phyloP scores from a whole-genome alignment of 1,284 basidiomycete species.

The Stereum hirsutum region DNA sequence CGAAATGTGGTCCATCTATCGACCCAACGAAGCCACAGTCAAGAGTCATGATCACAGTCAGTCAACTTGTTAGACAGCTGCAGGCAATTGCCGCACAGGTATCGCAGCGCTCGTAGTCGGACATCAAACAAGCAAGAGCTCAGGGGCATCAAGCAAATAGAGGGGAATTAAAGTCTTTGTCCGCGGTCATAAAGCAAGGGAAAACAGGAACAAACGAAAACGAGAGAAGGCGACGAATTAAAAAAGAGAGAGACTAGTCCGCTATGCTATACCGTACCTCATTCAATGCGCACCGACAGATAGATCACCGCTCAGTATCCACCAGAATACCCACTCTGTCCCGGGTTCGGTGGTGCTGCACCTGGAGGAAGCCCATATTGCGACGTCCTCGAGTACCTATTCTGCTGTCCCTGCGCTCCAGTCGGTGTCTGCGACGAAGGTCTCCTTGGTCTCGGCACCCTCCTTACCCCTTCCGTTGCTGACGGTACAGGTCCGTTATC shows the following conservation, averaged over 20 bases:
- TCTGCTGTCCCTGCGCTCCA: constrained; percentile 34
- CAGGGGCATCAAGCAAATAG: too few relatives aligned
- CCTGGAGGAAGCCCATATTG: constrained; percentile 51
- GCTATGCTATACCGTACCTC: not conserved
- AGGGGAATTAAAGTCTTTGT: too few relatives aligned
- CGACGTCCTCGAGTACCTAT: constrained; percentile 60
- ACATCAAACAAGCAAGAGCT: too few relatives aligned
- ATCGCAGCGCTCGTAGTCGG: too few relatives aligned
- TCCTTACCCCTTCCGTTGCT: constrained; percentile 62
- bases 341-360: constrained; percentile 47
- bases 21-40: too few relatives aligned
- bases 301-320: not conserved
- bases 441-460: constrained; percentile 52
- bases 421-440: constrained; percentile 48
- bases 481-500: constrained; percentile 77
- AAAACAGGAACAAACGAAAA: not conserved
- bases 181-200: not conserved
- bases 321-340: too few relatives aligned
- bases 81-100: too few relatives aligned
- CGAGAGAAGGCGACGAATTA: not conserved
- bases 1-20: too few relatives aligned
- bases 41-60: too few relatives aligned
- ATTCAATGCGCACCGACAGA: not conserved
- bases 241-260: not conserved
- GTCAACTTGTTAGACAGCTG: too few relatives aligned